A percentile compares a stretch with the other conserved stretches of the same genome.
Conservation (phyloP, 768 basidiomycete genomes). For the Suillus spraguei region DNA sequence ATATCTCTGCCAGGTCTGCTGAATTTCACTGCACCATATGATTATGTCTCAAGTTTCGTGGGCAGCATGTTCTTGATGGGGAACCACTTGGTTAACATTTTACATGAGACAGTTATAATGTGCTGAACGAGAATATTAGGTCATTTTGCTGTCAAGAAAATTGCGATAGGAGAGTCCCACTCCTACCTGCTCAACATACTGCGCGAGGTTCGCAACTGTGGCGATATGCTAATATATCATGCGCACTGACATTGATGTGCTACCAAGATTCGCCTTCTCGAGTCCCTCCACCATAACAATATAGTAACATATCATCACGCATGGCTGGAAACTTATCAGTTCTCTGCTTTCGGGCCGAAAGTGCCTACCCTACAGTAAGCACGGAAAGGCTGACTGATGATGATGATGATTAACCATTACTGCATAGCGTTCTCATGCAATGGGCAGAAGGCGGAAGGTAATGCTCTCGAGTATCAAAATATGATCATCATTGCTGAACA, state of each 20-base stretch:
- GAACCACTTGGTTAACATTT: slow-evolving; percentile 68
- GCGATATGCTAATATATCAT: background rate
- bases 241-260: background rate
- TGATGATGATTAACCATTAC: slow-evolving; percentile 4
- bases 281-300: slow-evolving; percentile 86
- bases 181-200: slow-evolving; percentile 82
- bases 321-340: slow-evolving; percentile 86
- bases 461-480: slow-evolving; percentile 5
- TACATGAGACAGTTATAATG: slow-evolving; percentile 7
- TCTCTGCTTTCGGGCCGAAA: slow-evolving; percentile 86
- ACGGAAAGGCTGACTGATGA: background rate
- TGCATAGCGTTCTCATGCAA: slow-evolving; percentile 80
- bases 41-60: slow-evolving; percentile 9
- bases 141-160: slow-evolving; percentile 95
- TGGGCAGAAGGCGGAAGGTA: slow-evolving; percentile 88
- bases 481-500: background rate
- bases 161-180: slow-evolving; percentile 91
- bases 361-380: slow-evolving; percentile 87
- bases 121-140: slow-evolving; percentile 39
- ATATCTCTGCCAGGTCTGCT: slow-evolving; percentile 77
- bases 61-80: slow-evolving; percentile 82
- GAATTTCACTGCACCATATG: background rate
- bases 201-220: slow-evolving; percentile 55
- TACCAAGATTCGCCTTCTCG: slow-evolving; percentile 75
- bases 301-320: slow-evolving; percentile 96